Conservation (phyloP, 108 stramenopile genomes). For the Discostella stelligeroides region DNA sequence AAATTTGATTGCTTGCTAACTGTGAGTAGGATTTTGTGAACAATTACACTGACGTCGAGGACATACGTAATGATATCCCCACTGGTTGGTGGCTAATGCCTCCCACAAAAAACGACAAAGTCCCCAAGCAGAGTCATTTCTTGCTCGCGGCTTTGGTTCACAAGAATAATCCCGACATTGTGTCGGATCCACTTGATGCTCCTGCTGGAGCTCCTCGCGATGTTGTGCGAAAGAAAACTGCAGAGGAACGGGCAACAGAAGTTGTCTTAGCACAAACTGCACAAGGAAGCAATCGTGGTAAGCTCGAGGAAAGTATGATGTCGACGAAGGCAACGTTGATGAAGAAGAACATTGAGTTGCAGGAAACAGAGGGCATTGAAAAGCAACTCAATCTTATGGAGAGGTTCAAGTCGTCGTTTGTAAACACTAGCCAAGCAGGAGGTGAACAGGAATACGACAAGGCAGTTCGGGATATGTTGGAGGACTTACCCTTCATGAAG, state of each 20-base stretch:
- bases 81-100: too few relatives aligned
- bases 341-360: neutral
- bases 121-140: neutral
- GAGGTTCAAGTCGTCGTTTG: constrained; percentile 4
- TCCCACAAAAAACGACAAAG: too few relatives aligned
- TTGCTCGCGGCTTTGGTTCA: neutral
- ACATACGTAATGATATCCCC: too few relatives aligned
- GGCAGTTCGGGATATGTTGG: constrained; percentile 1
- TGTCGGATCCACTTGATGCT: neutral
- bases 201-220: neutral
- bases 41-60: too few relatives aligned
- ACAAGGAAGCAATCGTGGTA: constrained; percentile 13
- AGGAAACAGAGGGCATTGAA: constrained; percentile 7
- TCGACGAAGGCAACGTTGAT: constrained; percentile 2
- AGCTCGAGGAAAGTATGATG: constrained; percentile 19
- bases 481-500: constrained; percentile 7
- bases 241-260: neutral
- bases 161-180: constrained; percentile 5
- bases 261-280: neutral
- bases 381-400: constrained; percentile 6
- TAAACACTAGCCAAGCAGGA: neutral
- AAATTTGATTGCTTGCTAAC: too few relatives aligned
- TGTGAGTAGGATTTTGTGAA: too few relatives aligned
- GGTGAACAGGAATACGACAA: constrained; percentile 1
- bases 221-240: neutral